These are phyloP conservation scores for Suhomyces guaymorum DNA, from an alignment of 1,139 yeast species.

Conservation along the genomic window DNA sequence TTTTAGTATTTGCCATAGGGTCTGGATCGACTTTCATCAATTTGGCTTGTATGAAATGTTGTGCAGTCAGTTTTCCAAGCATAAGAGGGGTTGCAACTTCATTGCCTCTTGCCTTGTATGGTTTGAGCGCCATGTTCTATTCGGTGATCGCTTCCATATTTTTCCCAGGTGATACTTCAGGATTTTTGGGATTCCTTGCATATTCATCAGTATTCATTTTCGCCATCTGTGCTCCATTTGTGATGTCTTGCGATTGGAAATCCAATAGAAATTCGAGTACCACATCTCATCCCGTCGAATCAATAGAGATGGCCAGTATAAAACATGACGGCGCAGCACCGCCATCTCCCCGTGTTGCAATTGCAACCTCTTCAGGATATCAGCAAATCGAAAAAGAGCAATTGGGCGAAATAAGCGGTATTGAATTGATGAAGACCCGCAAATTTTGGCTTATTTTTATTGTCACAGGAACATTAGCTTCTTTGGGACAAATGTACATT, in stretches of 20 bases:
- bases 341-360: conserved; percentile 10
- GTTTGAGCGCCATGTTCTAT: conserved; percentile 58
- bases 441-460: conserved; percentile 53
- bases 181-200: conserved; percentile 49
- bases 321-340: conserved; percentile 11
- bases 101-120: conserved; percentile 59
- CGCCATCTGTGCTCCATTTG: conserved; percentile 47
- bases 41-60: conserved; percentile 56
- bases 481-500: conserved; percentile 63
- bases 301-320: conserved; percentile 17
- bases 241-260: conserved; percentile 43
- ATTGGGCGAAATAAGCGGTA: conserved; percentile 17
- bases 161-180: conserved; percentile 53
- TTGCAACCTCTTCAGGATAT: conserved; percentile 8
- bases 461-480: conserved; percentile 52
- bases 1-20: conserved; percentile 48
- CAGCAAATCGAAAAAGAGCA: conserved; percentile 7
- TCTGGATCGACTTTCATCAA: conserved; percentile 56
- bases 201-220: conserved; percentile 42
- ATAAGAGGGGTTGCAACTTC: conserved; percentile 62
- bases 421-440: conserved; percentile 29
- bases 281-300: conserved; percentile 5
- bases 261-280: conserved; percentile 3
- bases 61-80: conserved; percentile 57
- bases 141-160: conserved; percentile 50